Percentiles rank a stretch among this genome's conserved stretches.
phyloP scores from a whole-genome alignment of 2,329 filamentous ascomycete genomes.

The Microcyclosporella mali region DNA sequence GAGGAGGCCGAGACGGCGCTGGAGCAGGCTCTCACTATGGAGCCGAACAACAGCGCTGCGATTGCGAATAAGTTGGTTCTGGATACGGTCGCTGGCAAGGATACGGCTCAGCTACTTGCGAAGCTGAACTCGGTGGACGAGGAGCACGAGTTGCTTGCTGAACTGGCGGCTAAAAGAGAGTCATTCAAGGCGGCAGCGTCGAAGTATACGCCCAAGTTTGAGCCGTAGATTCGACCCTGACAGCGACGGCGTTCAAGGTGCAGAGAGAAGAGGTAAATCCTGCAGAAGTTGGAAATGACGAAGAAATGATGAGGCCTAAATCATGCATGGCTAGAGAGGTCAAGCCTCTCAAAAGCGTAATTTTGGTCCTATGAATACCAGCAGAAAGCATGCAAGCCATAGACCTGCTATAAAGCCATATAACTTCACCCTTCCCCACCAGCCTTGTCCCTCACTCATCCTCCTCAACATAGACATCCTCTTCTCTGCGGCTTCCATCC shows the following conservation, averaged over 20 bases:
- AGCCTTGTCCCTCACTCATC: conserved; percentile 84
- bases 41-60: conserved; percentile 64
- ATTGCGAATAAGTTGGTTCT: conserved; percentile 80
- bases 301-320: background rate
- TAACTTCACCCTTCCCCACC: conserved; percentile 70
- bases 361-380: conserved; percentile 85
- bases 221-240: conserved; percentile 33
- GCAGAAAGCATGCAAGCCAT: conserved; percentile 67
- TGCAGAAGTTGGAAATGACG: background rate
- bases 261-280: background rate
- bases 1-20: conserved; percentile 86
- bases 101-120: conserved; percentile 51
- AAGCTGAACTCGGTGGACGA: conserved; percentile 53
- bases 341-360: conserved; percentile 61
- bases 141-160: conserved; percentile 63
- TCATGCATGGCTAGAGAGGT: background rate
- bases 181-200: conserved; percentile 78
- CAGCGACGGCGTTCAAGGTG: conserved; percentile 3
- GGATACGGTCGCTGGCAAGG: conserved; percentile 69
- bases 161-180: conserved; percentile 78
- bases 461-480: conserved; percentile 69
- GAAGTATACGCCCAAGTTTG: conserved; percentile 82
- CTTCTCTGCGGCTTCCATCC: conserved; percentile 69
- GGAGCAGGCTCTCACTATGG: conserved; percentile 69
- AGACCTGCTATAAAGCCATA: conserved; percentile 79